Conservation (phyloP, 371 early-diverging fungal genomes). For the Blakeslea trispora region DNA sequence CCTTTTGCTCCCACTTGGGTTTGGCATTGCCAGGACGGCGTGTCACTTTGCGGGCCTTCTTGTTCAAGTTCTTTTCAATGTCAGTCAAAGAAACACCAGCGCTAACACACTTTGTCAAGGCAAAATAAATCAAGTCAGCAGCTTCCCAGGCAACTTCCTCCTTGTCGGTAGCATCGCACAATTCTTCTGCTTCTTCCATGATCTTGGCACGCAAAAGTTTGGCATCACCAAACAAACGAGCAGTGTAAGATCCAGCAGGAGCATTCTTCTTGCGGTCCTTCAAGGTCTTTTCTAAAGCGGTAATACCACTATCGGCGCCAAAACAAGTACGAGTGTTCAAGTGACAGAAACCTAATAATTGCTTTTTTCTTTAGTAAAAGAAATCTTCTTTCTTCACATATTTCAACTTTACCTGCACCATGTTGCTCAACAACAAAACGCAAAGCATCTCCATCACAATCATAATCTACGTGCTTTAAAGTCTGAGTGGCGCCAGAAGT, state of each 20-base stretch:
- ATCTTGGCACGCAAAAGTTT: slow-evolving; percentile 88
- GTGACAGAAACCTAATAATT: slow-evolving; percentile 97
- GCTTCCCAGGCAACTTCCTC: slow-evolving; percentile 94
- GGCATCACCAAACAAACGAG: slow-evolving; percentile 83
- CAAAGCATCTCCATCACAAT: slow-evolving; percentile 93
- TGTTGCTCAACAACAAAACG: slow-evolving; percentile 86
- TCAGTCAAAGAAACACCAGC: slow-evolving; percentile 84
- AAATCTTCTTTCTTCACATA: too few relatives aligned
- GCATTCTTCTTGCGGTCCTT: slow-evolving; percentile 69
- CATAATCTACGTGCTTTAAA: slow-evolving; percentile 72
- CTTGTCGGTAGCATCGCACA: slow-evolving; percentile 76
- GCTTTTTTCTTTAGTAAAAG: too few relatives aligned
- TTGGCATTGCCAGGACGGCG: slow-evolving; percentile 95
- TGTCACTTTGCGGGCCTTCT: slow-evolving; percentile 81
- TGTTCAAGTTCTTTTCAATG: slow-evolving; percentile 85
- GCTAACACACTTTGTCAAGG: slow-evolving; percentile 83
- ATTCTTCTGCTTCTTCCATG: slow-evolving; percentile 94
- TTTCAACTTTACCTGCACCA: slow-evolving; percentile 67
- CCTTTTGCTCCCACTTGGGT: slow-evolving; percentile 59
- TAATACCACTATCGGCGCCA: slow-evolving; percentile 77
- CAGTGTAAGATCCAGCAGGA: slow-evolving; percentile 90
- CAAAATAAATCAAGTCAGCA: slow-evolving; percentile 96
- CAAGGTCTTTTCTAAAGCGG: slow-evolving; percentile 69
- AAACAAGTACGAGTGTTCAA: slow-evolving; percentile 90
- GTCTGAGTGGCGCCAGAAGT: slow-evolving; percentile 93